Conservation (phyloP, 805 yeast species). For the Zygotorulaspora sp. region DNA sequence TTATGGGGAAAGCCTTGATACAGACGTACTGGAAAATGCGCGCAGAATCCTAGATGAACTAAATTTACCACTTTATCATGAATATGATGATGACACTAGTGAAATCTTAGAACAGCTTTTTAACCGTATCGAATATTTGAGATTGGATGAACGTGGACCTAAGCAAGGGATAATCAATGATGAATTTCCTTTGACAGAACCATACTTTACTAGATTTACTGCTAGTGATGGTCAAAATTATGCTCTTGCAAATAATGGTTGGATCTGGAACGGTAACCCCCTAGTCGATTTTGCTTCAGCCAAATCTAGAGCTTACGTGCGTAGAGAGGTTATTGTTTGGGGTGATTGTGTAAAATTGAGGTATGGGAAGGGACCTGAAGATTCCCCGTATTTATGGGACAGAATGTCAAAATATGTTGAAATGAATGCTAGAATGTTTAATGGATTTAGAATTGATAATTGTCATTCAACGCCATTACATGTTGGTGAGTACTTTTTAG, state of each 20-base stretch:
- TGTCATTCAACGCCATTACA: slow-evolving; percentile 95
- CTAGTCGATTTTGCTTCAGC: slow-evolving; percentile 86
- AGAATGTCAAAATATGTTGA: slow-evolving; percentile 77
- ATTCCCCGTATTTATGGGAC: slow-evolving; percentile 86
- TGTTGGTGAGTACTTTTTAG: slow-evolving; percentile 85
- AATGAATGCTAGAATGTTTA: slow-evolving; percentile 65
- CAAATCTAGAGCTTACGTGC: slow-evolving; percentile 70
- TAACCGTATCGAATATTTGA: slow-evolving; percentile 69
- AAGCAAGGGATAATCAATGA: slow-evolving; percentile 60
- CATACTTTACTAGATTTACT: slow-evolving; percentile 75
- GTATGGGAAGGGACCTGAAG: slow-evolving; percentile 71
- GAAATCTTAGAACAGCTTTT: slow-evolving; percentile 64
- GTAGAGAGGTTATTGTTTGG: slow-evolving; percentile 95
- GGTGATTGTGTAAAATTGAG: slow-evolving; percentile 94
- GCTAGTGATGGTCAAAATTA: slow-evolving; percentile 50
- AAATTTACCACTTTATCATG: slow-evolving; percentile 64
- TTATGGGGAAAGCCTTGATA: slow-evolving; percentile 35
- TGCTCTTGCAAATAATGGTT: slow-evolving; percentile 90
- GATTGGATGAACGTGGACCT: slow-evolving; percentile 82
- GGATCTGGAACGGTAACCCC: slow-evolving; percentile 98
- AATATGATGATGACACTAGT: slow-evolving; percentile 67
- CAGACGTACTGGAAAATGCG: slow-evolving; percentile 40
- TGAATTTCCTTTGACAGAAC: slow-evolving; percentile 66
- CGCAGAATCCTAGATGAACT: slow-evolving; percentile 64
- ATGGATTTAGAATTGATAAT: slow-evolving; percentile 90